phyloP scores from a whole-genome alignment of 495 filamentous ascomycete species.

The Echria macrotheca region DNA sequence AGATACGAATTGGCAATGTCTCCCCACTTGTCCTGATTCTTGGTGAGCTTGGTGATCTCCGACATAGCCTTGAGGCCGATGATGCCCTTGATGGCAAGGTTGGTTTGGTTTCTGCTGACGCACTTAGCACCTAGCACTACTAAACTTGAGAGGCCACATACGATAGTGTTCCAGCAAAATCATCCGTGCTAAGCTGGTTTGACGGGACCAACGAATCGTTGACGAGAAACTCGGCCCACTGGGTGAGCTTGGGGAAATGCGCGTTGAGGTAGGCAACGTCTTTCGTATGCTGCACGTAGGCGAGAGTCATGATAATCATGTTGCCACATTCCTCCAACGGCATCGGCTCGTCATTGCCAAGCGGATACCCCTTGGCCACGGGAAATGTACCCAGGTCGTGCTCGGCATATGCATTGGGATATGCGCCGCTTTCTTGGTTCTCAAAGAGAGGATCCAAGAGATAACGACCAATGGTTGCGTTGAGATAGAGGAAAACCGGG shows the following conservation, averaged over 20 bases:
- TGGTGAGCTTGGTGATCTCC: conserved; percentile 61
- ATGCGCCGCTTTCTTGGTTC: conserved; percentile 85
- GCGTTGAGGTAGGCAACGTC: conserved; percentile 37
- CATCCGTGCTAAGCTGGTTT: conserved; percentile 86
- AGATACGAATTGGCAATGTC: conserved; percentile 69
- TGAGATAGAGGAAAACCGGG: conserved; percentile 85
- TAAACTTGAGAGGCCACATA: conserved; percentile 1
- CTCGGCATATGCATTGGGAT: conserved; percentile 79
- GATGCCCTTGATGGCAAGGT: conserved; percentile 90
- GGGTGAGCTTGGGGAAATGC: conserved; percentile 71
- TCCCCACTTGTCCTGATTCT: conserved; percentile 54
- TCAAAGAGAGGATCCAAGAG: conserved; percentile 83
- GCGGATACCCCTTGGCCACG: conserved; percentile 80
- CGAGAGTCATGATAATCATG: conserved; percentile 87
- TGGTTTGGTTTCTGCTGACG: conserved; percentile 66
- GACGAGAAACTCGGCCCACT: conserved; percentile 84
- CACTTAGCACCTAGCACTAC: not conserved
- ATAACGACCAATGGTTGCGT: conserved; percentile 77
- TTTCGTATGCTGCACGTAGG: conserved; percentile 42
- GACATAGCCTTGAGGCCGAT: conserved; percentile 93
- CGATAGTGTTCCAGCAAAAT: conserved; percentile 81
- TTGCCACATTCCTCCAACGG: conserved; percentile 94
- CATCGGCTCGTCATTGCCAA: conserved; percentile 85
- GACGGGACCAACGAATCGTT: conserved; percentile 74
- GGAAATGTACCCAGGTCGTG: conserved; percentile 93